Percentiles rank a stretch among this genome's conserved stretches.
phyloP scores from a whole-genome alignment of 108 stramenopile genomes.

The Cyclotella sp. region DNA sequence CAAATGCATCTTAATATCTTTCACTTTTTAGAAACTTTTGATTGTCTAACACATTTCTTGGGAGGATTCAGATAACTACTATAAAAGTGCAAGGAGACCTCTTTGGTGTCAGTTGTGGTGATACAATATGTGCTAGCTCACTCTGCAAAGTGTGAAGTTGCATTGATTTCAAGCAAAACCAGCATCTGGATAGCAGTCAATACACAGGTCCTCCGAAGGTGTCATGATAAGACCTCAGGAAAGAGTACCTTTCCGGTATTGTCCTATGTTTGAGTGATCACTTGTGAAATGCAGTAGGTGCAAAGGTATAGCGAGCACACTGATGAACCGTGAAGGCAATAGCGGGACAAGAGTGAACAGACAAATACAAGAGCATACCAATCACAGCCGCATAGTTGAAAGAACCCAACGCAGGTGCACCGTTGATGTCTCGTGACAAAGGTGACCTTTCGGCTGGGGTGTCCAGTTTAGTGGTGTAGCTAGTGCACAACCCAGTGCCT shows the following conservation, averaged over 20 bases:
- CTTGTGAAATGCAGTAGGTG: background rate
- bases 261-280: constrained; percentile 4
- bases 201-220: constrained; percentile 4
- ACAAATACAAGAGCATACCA: constrained; percentile 57
- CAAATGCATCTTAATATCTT: no score
- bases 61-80: no score
- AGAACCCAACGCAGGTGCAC: background rate
- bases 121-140: no score
- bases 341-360: constrained; percentile 43
- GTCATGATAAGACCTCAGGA: constrained; percentile 39
- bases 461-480: background rate
- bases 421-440: constrained; percentile 19
- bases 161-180: no score
- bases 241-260: background rate
- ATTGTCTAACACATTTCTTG: no score
- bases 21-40: no score
- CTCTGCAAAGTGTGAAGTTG: no score
- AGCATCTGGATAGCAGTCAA: constrained; percentile 49
- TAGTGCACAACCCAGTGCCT: background rate
- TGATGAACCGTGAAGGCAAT: constrained; percentile 50
- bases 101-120: no score
- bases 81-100: no score
- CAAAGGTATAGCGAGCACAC: constrained; percentile 23
- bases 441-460: constrained; percentile 5
- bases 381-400: constrained; percentile 36